A percentile compares a stretch with the other conserved stretches of the same genome.
phyloP scores from a whole-genome alignment of 2,329 filamentous ascomycete species.

The Alternaria atra region DNA sequence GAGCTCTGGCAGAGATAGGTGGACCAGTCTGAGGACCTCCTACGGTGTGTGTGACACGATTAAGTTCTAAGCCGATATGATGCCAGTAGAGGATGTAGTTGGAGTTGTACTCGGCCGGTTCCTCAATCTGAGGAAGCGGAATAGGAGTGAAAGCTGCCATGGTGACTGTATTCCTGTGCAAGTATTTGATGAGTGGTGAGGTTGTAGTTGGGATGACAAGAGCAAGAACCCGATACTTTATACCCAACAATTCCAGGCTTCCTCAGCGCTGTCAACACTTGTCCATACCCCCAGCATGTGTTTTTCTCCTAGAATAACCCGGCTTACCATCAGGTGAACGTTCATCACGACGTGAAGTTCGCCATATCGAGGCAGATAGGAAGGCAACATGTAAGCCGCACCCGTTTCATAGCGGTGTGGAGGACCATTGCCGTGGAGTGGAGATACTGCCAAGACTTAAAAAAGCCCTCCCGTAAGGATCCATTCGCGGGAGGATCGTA shows the following conservation, averaged over 20 bases:
- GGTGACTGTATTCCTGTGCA: not conserved
- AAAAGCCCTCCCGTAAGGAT: not conserved
- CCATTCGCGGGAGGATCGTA: not conserved
- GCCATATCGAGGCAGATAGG: not conserved
- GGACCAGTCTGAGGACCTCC: conserved; percentile 22
- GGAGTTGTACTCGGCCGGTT: conserved; percentile 16
- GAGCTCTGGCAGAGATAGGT: conserved; percentile 20
- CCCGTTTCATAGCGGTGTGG: conserved; percentile 1
- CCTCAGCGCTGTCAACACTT: not conserved
- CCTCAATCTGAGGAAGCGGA: conserved; percentile 20
- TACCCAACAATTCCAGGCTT: not conserved
- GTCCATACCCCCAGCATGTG: not conserved
- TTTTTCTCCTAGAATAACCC: not conserved
- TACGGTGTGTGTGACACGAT: conserved; percentile 22
- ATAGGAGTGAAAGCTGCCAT: conserved; percentile 11
- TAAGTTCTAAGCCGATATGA: conserved; percentile 21
- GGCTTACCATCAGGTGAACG: conserved; percentile 4
- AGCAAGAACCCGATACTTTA: not conserved
- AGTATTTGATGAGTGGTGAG: not conserved
- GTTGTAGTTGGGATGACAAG: not conserved
- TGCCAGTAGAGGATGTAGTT: conserved; percentile 29
- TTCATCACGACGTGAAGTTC: not conserved
- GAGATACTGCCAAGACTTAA: conserved; percentile 1
- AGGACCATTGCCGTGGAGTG: conserved; percentile 7
- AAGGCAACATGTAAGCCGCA: conserved; percentile 10